A percentile compares a stretch with the other conserved stretches of the same genome.
Conservation (phyloP, 495 filamentous ascomycete genomes). For the Penicillium silybi region DNA sequence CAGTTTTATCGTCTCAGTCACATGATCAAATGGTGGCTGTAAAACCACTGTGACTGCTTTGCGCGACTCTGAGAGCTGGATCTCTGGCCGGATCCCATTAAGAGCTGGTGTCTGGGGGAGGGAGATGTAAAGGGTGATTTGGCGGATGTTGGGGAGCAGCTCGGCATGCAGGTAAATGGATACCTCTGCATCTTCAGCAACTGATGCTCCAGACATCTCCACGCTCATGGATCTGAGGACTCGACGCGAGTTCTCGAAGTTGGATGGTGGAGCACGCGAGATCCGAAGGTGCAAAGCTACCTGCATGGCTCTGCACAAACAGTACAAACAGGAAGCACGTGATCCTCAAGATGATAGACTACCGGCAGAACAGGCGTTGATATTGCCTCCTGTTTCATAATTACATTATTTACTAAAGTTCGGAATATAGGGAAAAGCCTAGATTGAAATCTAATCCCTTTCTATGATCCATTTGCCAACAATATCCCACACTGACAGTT, state of each 20-base stretch:
- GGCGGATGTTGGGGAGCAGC: slow-evolving; percentile 79
- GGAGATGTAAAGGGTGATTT: slow-evolving; percentile 70
- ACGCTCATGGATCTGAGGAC: neutral
- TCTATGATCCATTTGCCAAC: too few relatives aligned
- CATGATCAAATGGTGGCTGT: slow-evolving; percentile 42
- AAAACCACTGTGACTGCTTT: slow-evolving; percentile 35
- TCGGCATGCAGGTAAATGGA: slow-evolving; percentile 71
- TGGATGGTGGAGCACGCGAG: neutral
- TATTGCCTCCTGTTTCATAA: too few relatives aligned
- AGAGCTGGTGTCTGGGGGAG: slow-evolving; percentile 48
- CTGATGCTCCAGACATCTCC: slow-evolving; percentile 2
- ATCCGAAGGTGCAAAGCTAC: neutral
- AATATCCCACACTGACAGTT: too few relatives aligned
- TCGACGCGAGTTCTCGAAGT: neutral
- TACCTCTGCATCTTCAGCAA: slow-evolving; percentile 2
- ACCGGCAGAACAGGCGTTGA: too few relatives aligned
- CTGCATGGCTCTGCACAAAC: neutral
- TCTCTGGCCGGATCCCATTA: slow-evolving; percentile 24
- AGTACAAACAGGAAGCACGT: neutral
- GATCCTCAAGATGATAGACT: too few relatives aligned
- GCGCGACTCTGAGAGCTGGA: slow-evolving; percentile 39
- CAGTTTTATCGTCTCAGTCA: slow-evolving; percentile 55
- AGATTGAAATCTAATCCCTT: too few relatives aligned
- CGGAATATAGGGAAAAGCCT: too few relatives aligned
- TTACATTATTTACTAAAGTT: too few relatives aligned